Evolutionary conservation across 1,139 yeast genomes (phyloP).

Genomic region (Nadsonia commutata): DNA sequence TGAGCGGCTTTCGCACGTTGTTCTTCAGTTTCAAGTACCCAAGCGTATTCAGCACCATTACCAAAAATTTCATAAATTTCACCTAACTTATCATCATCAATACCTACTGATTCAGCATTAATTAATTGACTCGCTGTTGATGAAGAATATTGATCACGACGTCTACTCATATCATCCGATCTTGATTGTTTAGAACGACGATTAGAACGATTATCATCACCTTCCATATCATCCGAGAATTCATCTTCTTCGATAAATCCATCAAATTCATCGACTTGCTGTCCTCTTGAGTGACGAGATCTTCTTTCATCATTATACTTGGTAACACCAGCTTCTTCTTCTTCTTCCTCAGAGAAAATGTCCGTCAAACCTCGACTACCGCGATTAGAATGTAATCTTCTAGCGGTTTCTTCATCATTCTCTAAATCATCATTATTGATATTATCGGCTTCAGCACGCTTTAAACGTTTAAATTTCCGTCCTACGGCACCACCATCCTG

Average conservation of each 20-base stretch:
- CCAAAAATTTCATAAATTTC: conserved; percentile 94
- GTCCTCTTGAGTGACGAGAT: conserved; percentile 18
- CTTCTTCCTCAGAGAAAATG: conserved; percentile 79
- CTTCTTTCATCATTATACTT: conserved; percentile 26
- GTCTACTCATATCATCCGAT: conserved; percentile 20
- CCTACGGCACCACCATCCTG: conserved; percentile 1
- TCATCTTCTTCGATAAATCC: conserved; percentile 97
- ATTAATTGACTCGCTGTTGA: conserved; percentile 18
- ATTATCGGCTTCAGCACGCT: conserved; percentile 31
- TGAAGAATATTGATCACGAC: conserved; percentile 9
- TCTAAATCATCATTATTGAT: conserved; percentile 23
- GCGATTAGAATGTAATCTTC: not conserved
- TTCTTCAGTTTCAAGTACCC: conserved; percentile 68
- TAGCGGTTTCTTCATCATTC: conserved; percentile 10
- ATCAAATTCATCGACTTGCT: conserved; percentile 64
- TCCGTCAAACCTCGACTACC: conserved; percentile 42
- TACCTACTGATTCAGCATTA: conserved; percentile 53
- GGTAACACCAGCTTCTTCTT: conserved; percentile 29
- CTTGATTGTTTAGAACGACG: conserved; percentile 17
- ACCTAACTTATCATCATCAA: conserved; percentile 84
- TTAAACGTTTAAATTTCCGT: conserved; percentile 62
- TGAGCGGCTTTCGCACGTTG: conserved; percentile 36
- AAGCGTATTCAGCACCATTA: conserved; percentile 91
- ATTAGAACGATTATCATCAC: conserved; percentile 20
- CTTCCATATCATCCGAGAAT: conserved; percentile 79